Percentiles rank a stretch among this genome's conserved stretches.
Evolutionary conservation across 441 rosid species (phyloP).

Genomic region (Kokia cookei): DNA sequence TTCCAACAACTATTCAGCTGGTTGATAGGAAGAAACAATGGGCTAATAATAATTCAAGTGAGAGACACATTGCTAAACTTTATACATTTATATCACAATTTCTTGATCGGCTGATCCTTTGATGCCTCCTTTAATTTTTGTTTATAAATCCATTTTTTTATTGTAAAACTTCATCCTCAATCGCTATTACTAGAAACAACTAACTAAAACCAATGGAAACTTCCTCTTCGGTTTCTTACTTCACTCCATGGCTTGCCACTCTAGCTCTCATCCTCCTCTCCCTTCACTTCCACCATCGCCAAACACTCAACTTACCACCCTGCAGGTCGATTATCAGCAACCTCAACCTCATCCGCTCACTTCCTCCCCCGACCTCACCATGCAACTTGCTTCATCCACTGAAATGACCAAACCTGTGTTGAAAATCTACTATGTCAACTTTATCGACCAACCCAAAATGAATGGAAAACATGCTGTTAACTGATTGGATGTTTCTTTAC

Average conservation of each 20-base stretch:
- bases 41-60: too few species aligned
- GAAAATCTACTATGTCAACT: conserved; percentile 23
- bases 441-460: conserved; percentile 28
- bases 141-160: not conserved
- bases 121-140: not conserved
- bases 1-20: too few species aligned
- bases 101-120: not conserved
- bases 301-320: conserved; percentile 25
- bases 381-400: conserved; percentile 27
- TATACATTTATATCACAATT: too few species aligned
- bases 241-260: conserved; percentile 22
- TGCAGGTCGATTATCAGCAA: conserved; percentile 37
- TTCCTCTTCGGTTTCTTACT: conserved; percentile 20
- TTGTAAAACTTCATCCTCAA: not conserved
- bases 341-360: conserved; percentile 29
- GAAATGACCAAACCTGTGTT: conserved; percentile 29
- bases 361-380: conserved; percentile 31
- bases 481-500: too few species aligned
- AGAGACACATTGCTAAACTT: too few species aligned
- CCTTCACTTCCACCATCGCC: conserved; percentile 22
- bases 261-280: conserved; percentile 23
- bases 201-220: conserved; percentile 21
- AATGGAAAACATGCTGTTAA: too few species aligned
- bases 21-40: too few species aligned
- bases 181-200: not conserved